Conservation (phyloP, 106 monocot genomes). For the Phalaenopsis equestris region DNA sequence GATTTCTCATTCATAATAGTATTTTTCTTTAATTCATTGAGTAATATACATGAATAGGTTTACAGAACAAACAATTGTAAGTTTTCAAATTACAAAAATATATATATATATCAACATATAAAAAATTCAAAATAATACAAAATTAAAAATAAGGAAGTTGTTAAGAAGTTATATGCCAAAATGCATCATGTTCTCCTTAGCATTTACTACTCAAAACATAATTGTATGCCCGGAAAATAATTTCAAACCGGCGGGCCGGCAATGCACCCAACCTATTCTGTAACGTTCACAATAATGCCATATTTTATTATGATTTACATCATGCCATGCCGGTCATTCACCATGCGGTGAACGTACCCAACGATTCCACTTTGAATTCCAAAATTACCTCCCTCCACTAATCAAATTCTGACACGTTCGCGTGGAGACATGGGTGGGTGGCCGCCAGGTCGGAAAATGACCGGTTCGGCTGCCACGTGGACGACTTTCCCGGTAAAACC, state of each 20-base stretch:
- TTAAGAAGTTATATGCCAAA: not conserved
- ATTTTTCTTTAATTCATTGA: too few relatives aligned
- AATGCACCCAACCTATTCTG: not conserved
- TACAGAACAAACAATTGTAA: too few relatives aligned
- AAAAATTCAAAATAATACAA: too few relatives aligned
- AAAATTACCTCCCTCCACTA: not conserved
- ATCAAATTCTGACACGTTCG: not conserved
- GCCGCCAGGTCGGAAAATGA: conserved; percentile 5
- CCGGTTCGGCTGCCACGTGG: not conserved
- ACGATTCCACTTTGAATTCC: not conserved
- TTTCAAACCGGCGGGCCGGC: conserved; percentile 8
- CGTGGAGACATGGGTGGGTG: not conserved
- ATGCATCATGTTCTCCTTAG: not conserved
- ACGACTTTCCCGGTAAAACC: not conserved
- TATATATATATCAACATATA: too few relatives aligned
- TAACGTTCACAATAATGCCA: not conserved
- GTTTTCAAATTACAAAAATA: too few relatives aligned
- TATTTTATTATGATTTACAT: not conserved
- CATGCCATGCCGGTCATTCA: not conserved
- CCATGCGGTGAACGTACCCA: not conserved
- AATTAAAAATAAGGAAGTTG: not conserved
- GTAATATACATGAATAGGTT: too few relatives aligned
- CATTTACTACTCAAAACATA: not conserved
- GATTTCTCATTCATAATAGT: too few relatives aligned
- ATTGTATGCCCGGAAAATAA: not conserved